Conservation (phyloP, 2,329 filamentous ascomycete species). For the Cercospora sp. region DNA sequence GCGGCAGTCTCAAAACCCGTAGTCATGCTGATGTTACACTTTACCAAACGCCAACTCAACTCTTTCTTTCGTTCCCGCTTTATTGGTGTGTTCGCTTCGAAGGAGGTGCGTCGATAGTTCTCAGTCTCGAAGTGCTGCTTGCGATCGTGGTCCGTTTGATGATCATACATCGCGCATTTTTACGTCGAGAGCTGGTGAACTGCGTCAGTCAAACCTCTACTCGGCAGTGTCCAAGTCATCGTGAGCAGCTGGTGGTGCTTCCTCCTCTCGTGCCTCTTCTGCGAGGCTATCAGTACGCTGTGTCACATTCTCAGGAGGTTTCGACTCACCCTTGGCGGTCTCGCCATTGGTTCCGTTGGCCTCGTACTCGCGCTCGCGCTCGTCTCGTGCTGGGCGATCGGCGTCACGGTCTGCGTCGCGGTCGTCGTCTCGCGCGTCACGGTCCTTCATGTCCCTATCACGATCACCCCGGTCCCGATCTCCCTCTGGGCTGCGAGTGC, state of each 20-base stretch:
- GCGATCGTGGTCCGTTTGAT: background rate
- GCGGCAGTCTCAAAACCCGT: conserved; percentile 8
- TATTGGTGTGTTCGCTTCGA: conserved; percentile 9
- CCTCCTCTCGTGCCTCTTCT: conserved; percentile 44
- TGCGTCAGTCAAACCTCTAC: conserved; percentile 42
- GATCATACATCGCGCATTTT: conserved; percentile 11
- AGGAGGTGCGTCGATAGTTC: conserved; percentile 1
- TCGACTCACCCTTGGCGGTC: conserved; percentile 75
- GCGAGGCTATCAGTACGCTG: conserved; percentile 32
- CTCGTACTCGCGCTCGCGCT: conserved; percentile 56
- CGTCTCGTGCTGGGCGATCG: conserved; percentile 41
- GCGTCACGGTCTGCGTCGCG: conserved; percentile 53
- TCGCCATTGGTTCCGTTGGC: conserved; percentile 64
- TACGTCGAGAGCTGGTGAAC: conserved; percentile 18
- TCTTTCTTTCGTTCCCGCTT: conserved; percentile 4
- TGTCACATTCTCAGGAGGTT: background rate
- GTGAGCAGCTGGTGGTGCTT: conserved; percentile 79
- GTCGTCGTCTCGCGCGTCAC: conserved; percentile 54
- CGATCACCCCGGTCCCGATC: conserved; percentile 61
- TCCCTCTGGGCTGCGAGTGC: conserved; percentile 59
- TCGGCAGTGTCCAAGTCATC: conserved; percentile 97
- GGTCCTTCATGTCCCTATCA: conserved; percentile 57
- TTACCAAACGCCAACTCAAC: conserved; percentile 14
- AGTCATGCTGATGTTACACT: conserved; percentile 15
- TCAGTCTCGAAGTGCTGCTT: conserved; percentile 1